Evolutionary conservation across 805 yeast genomes (phyloP).

Genomic region (Teunomyces stri): DNA sequence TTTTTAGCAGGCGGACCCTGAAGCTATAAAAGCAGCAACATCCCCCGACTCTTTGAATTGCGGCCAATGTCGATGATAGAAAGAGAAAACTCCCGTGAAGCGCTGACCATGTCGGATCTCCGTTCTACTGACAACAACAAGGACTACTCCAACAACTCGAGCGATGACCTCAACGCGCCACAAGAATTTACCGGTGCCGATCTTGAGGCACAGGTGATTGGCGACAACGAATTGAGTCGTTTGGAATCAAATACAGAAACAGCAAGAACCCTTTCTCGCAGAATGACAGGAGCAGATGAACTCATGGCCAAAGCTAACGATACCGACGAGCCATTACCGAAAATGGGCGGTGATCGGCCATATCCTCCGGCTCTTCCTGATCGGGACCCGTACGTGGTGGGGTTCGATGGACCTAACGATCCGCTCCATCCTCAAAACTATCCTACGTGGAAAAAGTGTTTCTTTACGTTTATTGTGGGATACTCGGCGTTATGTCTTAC

Average conservation of each 20-base stretch:
- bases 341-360: slow-evolving; percentile 66
- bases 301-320: slow-evolving; percentile 19
- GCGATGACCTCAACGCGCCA: slow-evolving; percentile 8
- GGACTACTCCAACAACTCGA: slow-evolving; percentile 4
- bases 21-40: background rate
- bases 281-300: slow-evolving; percentile 20
- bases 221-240: slow-evolving; percentile 12
- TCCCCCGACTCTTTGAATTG: background rate
- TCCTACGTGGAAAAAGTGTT: slow-evolving; percentile 18
- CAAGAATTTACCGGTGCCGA: slow-evolving; percentile 11
- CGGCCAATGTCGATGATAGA: background rate
- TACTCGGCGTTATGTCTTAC: slow-evolving; percentile 27
- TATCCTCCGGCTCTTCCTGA: slow-evolving; percentile 63
- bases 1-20: background rate
- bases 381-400: slow-evolving; percentile 57
- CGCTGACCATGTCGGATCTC: background rate
- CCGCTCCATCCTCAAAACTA: slow-evolving; percentile 82
- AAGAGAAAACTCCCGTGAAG: background rate
- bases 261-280: slow-evolving; percentile 19
- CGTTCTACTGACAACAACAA: slow-evolving; percentile 3
- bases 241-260: slow-evolving; percentile 21
- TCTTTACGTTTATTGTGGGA: slow-evolving; percentile 26
- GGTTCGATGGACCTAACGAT: slow-evolving; percentile 76
- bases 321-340: slow-evolving; percentile 32
- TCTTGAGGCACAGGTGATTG: slow-evolving; percentile 1